phyloP scores from a whole-genome alignment of 306 rosid species.

The Cucurbita pepo region DNA sequence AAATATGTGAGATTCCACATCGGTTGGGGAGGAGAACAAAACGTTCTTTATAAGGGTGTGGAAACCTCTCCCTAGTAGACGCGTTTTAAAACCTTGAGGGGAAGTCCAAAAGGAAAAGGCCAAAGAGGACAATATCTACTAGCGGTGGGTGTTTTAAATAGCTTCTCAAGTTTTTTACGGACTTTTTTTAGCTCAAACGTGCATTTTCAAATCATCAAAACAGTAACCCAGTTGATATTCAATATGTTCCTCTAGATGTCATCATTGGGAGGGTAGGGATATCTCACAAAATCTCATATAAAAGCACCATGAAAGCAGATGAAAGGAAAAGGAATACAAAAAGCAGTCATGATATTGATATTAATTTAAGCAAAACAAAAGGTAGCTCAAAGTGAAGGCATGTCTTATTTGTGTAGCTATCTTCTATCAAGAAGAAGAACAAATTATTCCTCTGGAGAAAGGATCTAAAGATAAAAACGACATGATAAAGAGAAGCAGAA shows the following conservation, averaged over 20 bases:
- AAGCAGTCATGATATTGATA: conserved; percentile 21
- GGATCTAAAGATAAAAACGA: not conserved
- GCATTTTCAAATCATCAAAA: not conserved
- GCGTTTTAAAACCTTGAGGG: too few relatives aligned
- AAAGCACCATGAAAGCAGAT: conserved; percentile 27
- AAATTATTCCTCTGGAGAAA: conserved; percentile 3
- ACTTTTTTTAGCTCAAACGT: not conserved
- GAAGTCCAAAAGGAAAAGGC: too few relatives aligned
- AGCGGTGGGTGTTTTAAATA: not conserved
- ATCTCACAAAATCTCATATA: conserved; percentile 46
- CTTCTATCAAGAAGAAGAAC: not conserved
- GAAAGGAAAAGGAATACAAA: conserved; percentile 19
- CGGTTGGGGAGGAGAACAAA: too few relatives aligned
- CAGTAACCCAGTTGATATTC: not conserved
- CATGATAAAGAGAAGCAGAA: conserved; percentile 16
- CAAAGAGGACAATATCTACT: too few relatives aligned
- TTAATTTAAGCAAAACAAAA: not conserved
- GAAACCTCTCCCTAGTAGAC: too few relatives aligned
- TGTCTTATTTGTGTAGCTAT: not conserved
- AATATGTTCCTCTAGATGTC: conserved; percentile 24
- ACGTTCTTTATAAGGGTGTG: too few relatives aligned
- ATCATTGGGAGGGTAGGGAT: conserved; percentile 42
- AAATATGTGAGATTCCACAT: too few relatives aligned
- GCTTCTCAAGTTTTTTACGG: not conserved
- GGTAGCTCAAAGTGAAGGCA: conserved; percentile 1